A percentile compares a stretch with the other conserved stretches of the same genome.
Evolutionary conservation across 495 filamentous ascomycete species (phyloP).

Genomic region (Xylaria acuta): DNA sequence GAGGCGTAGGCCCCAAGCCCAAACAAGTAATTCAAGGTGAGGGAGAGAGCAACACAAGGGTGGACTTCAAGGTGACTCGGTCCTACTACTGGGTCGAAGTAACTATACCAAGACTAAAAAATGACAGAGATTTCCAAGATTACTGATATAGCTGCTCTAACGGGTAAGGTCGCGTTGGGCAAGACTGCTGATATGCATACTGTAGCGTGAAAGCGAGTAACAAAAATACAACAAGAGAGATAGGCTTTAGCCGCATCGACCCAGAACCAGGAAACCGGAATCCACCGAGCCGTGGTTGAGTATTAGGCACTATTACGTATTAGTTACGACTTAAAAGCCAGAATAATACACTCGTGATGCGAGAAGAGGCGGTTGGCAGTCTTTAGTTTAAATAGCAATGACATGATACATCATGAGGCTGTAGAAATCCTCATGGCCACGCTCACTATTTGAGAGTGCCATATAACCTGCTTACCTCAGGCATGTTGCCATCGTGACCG

Average conservation of each 20-base stretch:
- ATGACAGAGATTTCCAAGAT: conserved; percentile 3
- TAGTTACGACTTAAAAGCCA: background rate
- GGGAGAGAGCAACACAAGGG: conserved; percentile 25
- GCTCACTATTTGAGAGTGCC: background rate
- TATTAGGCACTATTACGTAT: conserved; percentile 1
- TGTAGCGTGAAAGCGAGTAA: conserved; percentile 12
- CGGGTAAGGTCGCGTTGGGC: conserved; percentile 23
- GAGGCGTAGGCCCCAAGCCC: conserved; percentile 23
- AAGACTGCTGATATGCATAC: conserved; percentile 26
- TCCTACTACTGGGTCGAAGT: conserved; percentile 13
- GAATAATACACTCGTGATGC: background rate
- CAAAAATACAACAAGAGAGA: background rate
- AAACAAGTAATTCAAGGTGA: conserved; percentile 29
- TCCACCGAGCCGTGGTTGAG: conserved; percentile 10
- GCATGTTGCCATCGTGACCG: background rate
- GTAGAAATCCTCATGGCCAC: background rate
- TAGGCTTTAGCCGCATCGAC: conserved; percentile 16
- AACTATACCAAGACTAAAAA: conserved; percentile 7
- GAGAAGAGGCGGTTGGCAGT: background rate
- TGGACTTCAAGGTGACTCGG: conserved; percentile 19
- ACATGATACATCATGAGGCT: conserved; percentile 2
- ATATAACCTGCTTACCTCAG: conserved; percentile 5
- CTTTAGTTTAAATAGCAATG: background rate
- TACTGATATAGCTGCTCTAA: conserved; percentile 11
- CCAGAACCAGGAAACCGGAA: conserved; percentile 27